Conservation (phyloP, 2,329 filamentous ascomycete genomes). For the Ophiostoma novo-ulmi region DNA sequence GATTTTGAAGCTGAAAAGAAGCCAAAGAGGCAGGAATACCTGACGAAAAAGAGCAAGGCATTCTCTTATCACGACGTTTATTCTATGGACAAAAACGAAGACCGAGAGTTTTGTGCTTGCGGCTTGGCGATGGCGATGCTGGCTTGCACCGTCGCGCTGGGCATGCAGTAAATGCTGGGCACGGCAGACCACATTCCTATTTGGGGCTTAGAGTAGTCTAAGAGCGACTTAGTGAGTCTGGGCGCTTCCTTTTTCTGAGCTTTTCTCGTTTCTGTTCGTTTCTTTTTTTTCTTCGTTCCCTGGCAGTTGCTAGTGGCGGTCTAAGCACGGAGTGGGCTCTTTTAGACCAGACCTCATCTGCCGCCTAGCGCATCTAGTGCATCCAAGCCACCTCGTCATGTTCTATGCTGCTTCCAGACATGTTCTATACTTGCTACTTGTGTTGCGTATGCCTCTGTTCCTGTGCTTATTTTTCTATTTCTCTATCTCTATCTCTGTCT, state of each 20-base stretch:
- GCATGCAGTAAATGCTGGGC: background rate
- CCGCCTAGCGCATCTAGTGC: background rate
- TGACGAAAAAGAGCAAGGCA: background rate
- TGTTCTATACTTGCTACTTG: background rate
- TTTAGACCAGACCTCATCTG: background rate
- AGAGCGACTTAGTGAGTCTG: background rate
- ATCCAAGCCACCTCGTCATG: background rate
- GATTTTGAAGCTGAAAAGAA: background rate
- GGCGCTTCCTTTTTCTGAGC: background rate
- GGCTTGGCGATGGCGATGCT: slow-evolving; percentile 6
- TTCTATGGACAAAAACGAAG: background rate
- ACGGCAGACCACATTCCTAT: slow-evolving; percentile 10
- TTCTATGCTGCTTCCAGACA: slow-evolving; percentile 8
- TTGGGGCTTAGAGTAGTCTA: background rate
- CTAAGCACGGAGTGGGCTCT: background rate
- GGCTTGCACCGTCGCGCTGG: slow-evolving; percentile 9
- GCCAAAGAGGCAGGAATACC: too few species aligned
- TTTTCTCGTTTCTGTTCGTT: background rate
- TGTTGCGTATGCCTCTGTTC: background rate
- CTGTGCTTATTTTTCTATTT: background rate
- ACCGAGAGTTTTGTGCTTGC: background rate
- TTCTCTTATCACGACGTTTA: background rate
- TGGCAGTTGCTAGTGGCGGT: background rate
- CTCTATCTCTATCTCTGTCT: background rate
- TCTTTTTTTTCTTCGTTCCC: background rate